Evolutionary conservation across 345 rosid genomes (phyloP).

Genomic region (Salix udensis): DNA sequence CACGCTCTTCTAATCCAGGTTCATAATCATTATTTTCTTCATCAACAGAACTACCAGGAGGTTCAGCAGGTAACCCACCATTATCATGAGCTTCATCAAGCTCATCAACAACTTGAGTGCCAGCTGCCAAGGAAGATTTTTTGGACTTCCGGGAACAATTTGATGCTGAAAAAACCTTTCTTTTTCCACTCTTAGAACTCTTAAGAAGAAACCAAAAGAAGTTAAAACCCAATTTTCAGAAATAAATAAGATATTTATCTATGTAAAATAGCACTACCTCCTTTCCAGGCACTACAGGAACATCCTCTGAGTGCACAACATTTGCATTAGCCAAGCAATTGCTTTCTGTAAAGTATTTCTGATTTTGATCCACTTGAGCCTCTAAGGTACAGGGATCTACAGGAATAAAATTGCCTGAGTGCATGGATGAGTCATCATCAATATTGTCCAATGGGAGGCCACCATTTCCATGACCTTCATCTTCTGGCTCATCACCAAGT

Average conservation of each 20-base stretch:
- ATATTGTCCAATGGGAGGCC: constrained; percentile 25
- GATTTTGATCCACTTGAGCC: constrained; percentile 25
- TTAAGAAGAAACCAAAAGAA: constrained; percentile 6
- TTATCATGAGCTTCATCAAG: constrained; percentile 31
- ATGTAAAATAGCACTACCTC: constrained; percentile 31
- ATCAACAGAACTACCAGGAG: constrained; percentile 22
- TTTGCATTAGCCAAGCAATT: constrained; percentile 11
- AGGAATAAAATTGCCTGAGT: constrained; percentile 22
- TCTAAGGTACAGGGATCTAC: constrained; percentile 23
- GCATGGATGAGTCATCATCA: constrained; percentile 36
- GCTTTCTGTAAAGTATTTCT: constrained; percentile 17
- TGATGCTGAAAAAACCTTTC: constrained; percentile 17
- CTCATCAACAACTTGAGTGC: constrained; percentile 32
- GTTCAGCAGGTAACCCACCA: constrained; percentile 21
- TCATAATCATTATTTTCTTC: constrained; percentile 28
- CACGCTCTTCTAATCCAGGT: constrained; percentile 12
- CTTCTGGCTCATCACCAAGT: constrained; percentile 35
- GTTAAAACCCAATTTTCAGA: neutral
- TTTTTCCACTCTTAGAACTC: constrained; percentile 18
- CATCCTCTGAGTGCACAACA: constrained; percentile 24
- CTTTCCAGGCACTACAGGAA: constrained; percentile 26
- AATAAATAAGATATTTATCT: neutral
- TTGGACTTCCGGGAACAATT: constrained; percentile 15
- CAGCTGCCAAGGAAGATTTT: constrained; percentile 12
- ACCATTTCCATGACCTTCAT: constrained; percentile 29